These are phyloP conservation scores for Neopestalotiopsis rosae DNA, from an alignment of 2,329 filamentous ascomycete species.

Conservation along the genomic window DNA sequence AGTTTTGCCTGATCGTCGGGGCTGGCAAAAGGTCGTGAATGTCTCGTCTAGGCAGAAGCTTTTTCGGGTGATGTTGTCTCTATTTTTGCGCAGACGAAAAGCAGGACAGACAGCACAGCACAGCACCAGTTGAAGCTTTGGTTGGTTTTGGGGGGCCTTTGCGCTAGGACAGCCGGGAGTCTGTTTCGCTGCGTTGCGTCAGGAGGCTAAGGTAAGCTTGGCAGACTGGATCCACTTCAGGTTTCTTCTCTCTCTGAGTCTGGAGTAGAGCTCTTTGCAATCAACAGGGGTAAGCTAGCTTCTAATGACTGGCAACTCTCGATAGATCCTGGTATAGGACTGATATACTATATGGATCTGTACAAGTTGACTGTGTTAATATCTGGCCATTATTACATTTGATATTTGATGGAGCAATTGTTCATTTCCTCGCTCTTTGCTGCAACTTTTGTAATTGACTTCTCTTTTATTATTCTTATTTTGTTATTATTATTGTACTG, in stretches of 20 bases:
- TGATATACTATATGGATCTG: too few relatives aligned
- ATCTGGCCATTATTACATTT: too few relatives aligned
- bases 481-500: too few relatives aligned
- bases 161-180: neutral
- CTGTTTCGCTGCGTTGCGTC: constrained; percentile 11
- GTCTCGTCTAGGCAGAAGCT: constrained; percentile 12
- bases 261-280: neutral
- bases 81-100: neutral
- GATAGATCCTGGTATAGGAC: too few relatives aligned
- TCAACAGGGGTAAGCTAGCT: neutral
- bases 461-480: too few relatives aligned
- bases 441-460: too few relatives aligned
- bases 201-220: neutral
- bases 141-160: neutral
- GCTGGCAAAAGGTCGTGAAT: neutral
- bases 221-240: neutral
- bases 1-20: neutral
- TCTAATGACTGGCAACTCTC: too few relatives aligned
- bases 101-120: neutral
- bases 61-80: constrained; percentile 2
- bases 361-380: too few relatives aligned
- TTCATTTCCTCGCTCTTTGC: too few relatives aligned
- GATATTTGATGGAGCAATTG: too few relatives aligned
- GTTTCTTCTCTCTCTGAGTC: neutral
- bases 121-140: neutral